Base-by-base conservation (phyloP, 1,139 yeast species). In the Kluyveromyces marxianus region DNA sequence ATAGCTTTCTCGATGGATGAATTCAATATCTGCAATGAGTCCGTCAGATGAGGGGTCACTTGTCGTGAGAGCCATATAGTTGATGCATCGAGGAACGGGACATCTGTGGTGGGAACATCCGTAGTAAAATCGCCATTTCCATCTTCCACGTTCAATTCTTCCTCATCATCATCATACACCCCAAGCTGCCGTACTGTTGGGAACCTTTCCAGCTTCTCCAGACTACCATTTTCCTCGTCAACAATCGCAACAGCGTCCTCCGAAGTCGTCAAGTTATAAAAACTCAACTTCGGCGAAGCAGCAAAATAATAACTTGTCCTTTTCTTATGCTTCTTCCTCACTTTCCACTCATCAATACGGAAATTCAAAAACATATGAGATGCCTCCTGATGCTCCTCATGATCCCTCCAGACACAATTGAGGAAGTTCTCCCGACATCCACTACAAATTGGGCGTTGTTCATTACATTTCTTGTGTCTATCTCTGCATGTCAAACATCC, bases 391-490 rank as follows among this genome's bases (percentile, higher is more conserved):
- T 67, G 69, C 8, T 60, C 60, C 2, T 48, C 48, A 25, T 57
- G 49, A 3, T 56, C 54, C 1, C 76, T 76, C 71, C 75, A 72
- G 6, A 62, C 57, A 53, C 78, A 74, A 38, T 62, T 53, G 40
- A 71, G 55, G 30, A 66, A 61, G 48, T 71, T 72, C 21, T 71
- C 54, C 24, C 63, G 49, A 52, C 75, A 71, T 1, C 70, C 72
- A 2, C 62, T 54, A 46, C 77, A 72, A 1, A 57, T 52, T 1
- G 75, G 75, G 25, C 53, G 63, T 1, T 39, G 48, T 53, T 74
- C 78, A 53, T 74, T 74, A 56, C 79, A 74, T 59, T 74, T 74
- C 69, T 74, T 74, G 66, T 72, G 73, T 46, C 77, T 63, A 48
- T 67, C 68, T 33, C 78, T 63, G 50, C 79, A 73, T 25, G 75